phyloP scores from a whole-genome alignment of 768 basidiomycete genomes.

The Albatrellus ellisii region DNA sequence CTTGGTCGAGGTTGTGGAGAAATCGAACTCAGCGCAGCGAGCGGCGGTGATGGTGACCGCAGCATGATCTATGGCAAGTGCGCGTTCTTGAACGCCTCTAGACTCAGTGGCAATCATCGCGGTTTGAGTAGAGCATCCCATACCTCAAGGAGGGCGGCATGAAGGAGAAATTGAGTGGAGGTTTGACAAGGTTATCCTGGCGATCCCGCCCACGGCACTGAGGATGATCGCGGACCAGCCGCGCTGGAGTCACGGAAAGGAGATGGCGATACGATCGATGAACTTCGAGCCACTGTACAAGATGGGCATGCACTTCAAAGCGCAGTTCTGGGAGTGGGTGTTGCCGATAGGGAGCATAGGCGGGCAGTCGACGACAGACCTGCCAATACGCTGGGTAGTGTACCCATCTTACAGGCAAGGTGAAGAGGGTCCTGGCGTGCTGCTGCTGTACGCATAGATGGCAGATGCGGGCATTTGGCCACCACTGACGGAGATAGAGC shows the following conservation, averaged over 20 bases:
- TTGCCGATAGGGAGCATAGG: slow-evolving; percentile 1
- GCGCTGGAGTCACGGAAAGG: slow-evolving; percentile 12
- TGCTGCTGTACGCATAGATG: slow-evolving; percentile 19
- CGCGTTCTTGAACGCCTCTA: no score
- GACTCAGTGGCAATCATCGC: no score
- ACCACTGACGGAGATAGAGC: slow-evolving; percentile 12
- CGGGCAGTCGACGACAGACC: slow-evolving; percentile 11
- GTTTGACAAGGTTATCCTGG: slow-evolving; percentile 15
- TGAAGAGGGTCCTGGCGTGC: slow-evolving; percentile 15
- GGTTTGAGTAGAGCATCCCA: no score
- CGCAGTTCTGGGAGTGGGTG: slow-evolving; percentile 3
- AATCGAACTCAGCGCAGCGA: no score
- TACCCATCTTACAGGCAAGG: slow-evolving; percentile 12
- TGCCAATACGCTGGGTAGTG: slow-evolving; percentile 12
- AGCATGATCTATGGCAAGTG: no score
- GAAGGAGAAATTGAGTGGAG: slow-evolving; percentile 4
- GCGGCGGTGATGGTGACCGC: no score
- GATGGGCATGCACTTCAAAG: slow-evolving; percentile 5
- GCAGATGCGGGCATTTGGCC: slow-evolving; percentile 14
- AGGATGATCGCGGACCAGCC: slow-evolving; percentile 16
- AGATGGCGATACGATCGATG: slow-evolving; percentile 15
- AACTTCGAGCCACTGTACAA: slow-evolving; percentile 11
- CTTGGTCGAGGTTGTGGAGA: no score
- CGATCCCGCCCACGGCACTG: slow-evolving; percentile 16
- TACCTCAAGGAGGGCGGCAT: no score